Evolutionary conservation across 768 basidiomycete genomes (phyloP), one percentile per base, ranked within the genome.

Genomic region (Leccinum subgranulosum): DNA sequence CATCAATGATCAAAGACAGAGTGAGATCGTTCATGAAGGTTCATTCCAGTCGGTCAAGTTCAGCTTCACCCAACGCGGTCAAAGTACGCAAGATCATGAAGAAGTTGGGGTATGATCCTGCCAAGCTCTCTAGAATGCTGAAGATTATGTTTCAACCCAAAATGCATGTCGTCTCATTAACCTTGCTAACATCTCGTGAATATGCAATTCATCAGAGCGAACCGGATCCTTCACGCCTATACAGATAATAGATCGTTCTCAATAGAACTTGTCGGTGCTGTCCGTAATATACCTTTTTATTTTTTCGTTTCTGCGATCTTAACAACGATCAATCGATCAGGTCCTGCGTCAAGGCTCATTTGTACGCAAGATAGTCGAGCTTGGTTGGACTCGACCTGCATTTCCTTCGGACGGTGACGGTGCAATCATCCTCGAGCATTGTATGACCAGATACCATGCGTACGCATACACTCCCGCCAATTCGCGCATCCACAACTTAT

Each of bases 281-380:
- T 84, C 43, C 58, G 75, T 57, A 28, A 15, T 17, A 15, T 25
- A 3, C 4, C 2, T 15, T 6, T 17, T 12, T 28, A 9, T 11
- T 27, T 10, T 12, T 11, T 28, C 11, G 0, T 43, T 56, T 11
- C 2, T 48, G 1, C 3, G 3, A 41, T 19, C 41, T 55, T n/a
- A 54, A 51, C 11, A 12, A 31, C 21, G 8, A 41, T 12, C 31
- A 82, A 12, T 27, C 21, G 8, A 41, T 12, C 31, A 82, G 81
- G 78, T 84, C 2, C 60, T 84, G 10, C 80, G 84, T 1, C 84
- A 86, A 67, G 79, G 76, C 3, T 77, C 77, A 0, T 86, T 85
- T 56, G 73, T 81, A 7, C 59, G 70, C 56, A 85, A 84, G 68
- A 83, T 85, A 79, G 67, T 71, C 29, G 71, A 78, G 25, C 71